A percentile compares a stretch with the other conserved stretches of the same genome.
Evolutionary conservation across 495 filamentous ascomycete species (phyloP).

Genomic region (Podospora australis): DNA sequence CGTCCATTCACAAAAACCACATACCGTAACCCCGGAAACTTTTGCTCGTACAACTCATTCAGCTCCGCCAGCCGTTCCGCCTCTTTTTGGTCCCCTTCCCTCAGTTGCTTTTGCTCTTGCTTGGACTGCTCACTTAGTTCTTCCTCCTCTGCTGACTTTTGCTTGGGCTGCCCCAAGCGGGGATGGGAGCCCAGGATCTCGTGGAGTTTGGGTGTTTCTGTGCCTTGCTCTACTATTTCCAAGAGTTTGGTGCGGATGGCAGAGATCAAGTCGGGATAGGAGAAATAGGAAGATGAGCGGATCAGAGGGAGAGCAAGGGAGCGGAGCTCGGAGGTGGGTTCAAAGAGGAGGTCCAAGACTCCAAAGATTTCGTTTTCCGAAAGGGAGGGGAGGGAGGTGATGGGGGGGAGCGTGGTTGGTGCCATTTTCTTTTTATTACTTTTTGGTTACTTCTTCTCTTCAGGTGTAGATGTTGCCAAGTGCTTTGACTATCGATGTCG

Average conservation of each 20-base stretch:
- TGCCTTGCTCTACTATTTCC: slow-evolving; percentile 18
- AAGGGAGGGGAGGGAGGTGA: slow-evolving; percentile 30
- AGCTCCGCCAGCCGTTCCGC: slow-evolving; percentile 53
- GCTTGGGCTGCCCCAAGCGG: slow-evolving; percentile 58
- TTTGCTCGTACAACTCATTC: slow-evolving; percentile 76
- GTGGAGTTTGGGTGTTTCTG: slow-evolving; percentile 29
- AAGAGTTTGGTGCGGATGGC: slow-evolving; percentile 46
- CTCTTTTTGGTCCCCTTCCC: slow-evolving; percentile 37
- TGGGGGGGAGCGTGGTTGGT: slow-evolving; percentile 32
- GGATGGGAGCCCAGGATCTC: slow-evolving; percentile 83
- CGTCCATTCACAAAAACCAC: slow-evolving; percentile 92
- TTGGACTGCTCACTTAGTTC: slow-evolving; percentile 59
- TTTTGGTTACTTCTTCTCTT: not conserved
- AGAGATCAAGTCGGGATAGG: slow-evolving; percentile 24
- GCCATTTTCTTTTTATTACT: slow-evolving; percentile 3
- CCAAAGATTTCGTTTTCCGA: slow-evolving; percentile 50
- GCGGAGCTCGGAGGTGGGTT: slow-evolving; percentile 71
- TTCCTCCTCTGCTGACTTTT: slow-evolving; percentile 42
- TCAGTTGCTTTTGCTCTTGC: slow-evolving; percentile 73
- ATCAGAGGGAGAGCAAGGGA: slow-evolving; percentile 61
- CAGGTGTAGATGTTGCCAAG: not conserved
- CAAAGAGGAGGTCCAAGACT: slow-evolving; percentile 80
- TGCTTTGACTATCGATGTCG: no score
- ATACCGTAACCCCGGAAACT: slow-evolving; percentile 80
- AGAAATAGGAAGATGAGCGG: slow-evolving; percentile 52